Base-by-base conservation (phyloP, 2,329 filamentous ascomycete species). In the Trichoderma gracile region DNA sequence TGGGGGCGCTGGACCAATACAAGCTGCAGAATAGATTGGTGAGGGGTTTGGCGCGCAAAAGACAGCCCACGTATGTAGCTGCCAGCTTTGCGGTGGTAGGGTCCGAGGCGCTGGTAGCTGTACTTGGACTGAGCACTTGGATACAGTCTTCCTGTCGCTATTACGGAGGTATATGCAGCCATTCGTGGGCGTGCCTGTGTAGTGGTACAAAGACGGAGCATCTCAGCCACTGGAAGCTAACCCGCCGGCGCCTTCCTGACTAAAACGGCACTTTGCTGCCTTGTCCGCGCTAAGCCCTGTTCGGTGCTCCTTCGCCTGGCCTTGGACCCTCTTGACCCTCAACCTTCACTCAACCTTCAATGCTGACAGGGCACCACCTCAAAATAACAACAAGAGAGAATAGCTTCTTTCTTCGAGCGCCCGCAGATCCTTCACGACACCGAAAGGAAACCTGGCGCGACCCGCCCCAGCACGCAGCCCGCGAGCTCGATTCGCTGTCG, bases 21-120 rank as follows among this genome's bases (percentile, higher is more conserved):
- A 25, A 9, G 49, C 49, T 30, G 27, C 25, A 54, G 46, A 54
- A 62, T 62, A 62, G 59, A 62, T 62, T 62, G 49, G 23, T 54
- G 59, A 62, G 59, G 59, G 59, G 59, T 53, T 33, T 46, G 58
- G 47, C 38, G 30, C 42, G 23, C 38, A 43, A 42, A 55, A 27
- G 53, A 19, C 19, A 62, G 59, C 27, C 42, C 40, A 46, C 50
- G 30, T 27, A 27, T 27, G 47, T n/a, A 54, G 33, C 46, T 58
- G 33, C 61, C 33, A 10, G 33, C 23, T 50, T 64, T 43, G 17
- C 3, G 12, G 33, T 14, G 12, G 10, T 14, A 38, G 33, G 14
- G 33, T 38, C 10, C 23, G 58, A 38, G 30, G 23, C n/a, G 38
- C 58, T 38, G 4, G 33, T 38, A 38, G 33, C 12, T 14, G 10